A percentile compares a stretch with the other conserved stretches of the same genome.
Evolutionary conservation across 768 basidiomycete species (phyloP).

Genomic region (Leccinum ochraceum): DNA sequence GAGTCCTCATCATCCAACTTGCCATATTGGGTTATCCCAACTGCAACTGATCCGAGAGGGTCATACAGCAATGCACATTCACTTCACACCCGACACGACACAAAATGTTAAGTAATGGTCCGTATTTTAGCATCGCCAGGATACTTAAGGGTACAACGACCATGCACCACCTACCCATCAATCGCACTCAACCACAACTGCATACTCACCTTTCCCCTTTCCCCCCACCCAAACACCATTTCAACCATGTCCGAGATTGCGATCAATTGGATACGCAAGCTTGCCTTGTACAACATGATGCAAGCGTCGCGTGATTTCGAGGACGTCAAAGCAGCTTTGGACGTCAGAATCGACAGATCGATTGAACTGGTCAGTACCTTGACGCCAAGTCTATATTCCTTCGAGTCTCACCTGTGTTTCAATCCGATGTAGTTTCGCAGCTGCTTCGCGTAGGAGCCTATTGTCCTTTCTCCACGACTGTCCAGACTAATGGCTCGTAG

Average conservation of each 20-base stretch:
- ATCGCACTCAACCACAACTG: neutral
- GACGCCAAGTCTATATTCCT: no score
- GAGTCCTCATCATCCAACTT: slow-evolving; percentile 11
- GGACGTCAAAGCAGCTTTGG: slow-evolving; percentile 19
- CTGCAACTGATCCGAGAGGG: no score
- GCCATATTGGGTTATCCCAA: neutral
- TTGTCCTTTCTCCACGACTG: neutral
- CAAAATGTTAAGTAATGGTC: neutral
- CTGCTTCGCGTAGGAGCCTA: slow-evolving; percentile 13
- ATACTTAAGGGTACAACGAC: neutral
- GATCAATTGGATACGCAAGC: slow-evolving; percentile 2
- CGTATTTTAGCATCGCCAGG: no score
- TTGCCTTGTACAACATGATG: slow-evolving; percentile 22
- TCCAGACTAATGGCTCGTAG: slow-evolving; percentile 13
- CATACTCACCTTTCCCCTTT: neutral
- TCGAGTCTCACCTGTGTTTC: neutral
- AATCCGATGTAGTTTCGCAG: slow-evolving; percentile 13
- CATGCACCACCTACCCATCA: neutral
- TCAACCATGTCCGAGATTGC: neutral
- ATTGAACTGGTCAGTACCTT: slow-evolving; percentile 25
- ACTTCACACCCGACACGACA: no score
- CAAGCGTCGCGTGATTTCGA: slow-evolving; percentile 20
- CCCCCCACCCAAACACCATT: slow-evolving; percentile 8
- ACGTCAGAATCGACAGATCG: slow-evolving; percentile 21
- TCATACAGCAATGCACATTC: no score